Evolutionary conservation across 2,329 filamentous ascomycete genomes (phyloP), one percentile per base, ranked within the genome.

Genomic region (Fusarium longipes): DNA sequence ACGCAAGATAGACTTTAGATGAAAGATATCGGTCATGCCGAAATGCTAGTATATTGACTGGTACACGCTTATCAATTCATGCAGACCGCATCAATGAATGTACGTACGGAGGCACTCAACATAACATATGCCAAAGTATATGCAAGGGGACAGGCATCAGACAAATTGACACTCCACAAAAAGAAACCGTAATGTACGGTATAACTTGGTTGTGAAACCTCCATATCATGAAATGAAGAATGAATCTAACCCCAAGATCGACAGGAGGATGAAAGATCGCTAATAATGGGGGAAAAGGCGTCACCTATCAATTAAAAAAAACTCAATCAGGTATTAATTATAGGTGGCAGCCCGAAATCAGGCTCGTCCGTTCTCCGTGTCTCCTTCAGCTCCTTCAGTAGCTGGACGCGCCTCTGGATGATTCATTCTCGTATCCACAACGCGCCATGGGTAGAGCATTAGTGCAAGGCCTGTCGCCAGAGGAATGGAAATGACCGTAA

Each of bases 191-290:
- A 24, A 15, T 39, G 38, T 40, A 17, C 38, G 24, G 59, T 53
- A 61, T 32, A 64, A 48, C 35, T 56, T 39, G 40, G 56, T 67
- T 54, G 57, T 61, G 32, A n/a, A 61, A 35, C 20, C 18, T 44
- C n/a, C n/a, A n/a, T n/a, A 36, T 38, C 35, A 50, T 53, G 30
- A 48, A 40, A 61, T 50, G 51, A 40, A 51, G 29, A 47, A 47
- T 36, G 49, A 54, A 66, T 61, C 56, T 61, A 42, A 40, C 57
- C 57, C n/a, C 30, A 27, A 57, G 70, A 73, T 73, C 70, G 59
- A 68, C 70, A 73, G 67, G 68, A 73, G 67, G 20, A 58, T 47
- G 36, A 38, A 40, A 55, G 67, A 67, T 65, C 59, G 62, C 44
- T 35, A 35, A 66, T 20, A 15, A 18, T n/a, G 22, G 43, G 32